A percentile compares a stretch with the other conserved stretches of the same genome.
Conservation (phyloP, 345 rosid species). For the Sisymbrium altissimum region DNA sequence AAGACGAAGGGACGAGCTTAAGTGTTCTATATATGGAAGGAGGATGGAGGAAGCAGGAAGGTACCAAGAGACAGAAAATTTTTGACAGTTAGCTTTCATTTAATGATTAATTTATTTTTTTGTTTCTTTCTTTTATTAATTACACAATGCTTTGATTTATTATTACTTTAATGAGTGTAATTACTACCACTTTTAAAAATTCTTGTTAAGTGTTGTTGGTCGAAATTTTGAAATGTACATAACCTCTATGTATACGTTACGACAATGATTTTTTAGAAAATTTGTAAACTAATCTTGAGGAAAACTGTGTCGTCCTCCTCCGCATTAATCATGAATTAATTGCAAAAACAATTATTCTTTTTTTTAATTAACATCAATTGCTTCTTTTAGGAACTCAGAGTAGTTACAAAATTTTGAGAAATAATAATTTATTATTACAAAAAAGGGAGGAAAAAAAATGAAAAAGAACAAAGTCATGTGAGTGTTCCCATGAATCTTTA, state of each 20-base stretch:
- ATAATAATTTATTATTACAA: neutral
- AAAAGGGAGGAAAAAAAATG: neutral
- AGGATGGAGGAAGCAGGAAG: conserved; percentile 55
- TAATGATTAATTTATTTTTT: conserved; percentile 8
- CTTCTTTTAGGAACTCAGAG: neutral
- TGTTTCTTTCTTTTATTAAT: neutral
- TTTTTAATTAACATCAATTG: neutral
- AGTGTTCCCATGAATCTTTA: conserved; percentile 40
- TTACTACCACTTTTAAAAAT: neutral
- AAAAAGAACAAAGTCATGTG: conserved; percentile 67
- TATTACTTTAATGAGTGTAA: neutral
- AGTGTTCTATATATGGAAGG: conserved; percentile 49
- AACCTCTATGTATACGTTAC: conserved; percentile 10
- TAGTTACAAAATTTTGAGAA: neutral
- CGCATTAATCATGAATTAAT: conserved; percentile 5
- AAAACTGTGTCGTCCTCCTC: neutral
- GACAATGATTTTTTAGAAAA: conserved; percentile 13
- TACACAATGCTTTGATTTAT: conserved; percentile 1
- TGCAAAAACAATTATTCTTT: conserved; percentile 11
- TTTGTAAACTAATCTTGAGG: conserved; percentile 2
- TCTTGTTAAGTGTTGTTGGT: neutral
- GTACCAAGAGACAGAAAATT: conserved; percentile 34
- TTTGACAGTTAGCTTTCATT: conserved; percentile 38
- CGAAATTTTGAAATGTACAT: conserved; percentile 17
- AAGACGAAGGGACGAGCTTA: conserved; percentile 27